These are phyloP conservation scores for Cryptococcus deneoformans DNA, from an alignment of 1,284 basidiomycete genomes.

Conservation along the genomic window DNA sequence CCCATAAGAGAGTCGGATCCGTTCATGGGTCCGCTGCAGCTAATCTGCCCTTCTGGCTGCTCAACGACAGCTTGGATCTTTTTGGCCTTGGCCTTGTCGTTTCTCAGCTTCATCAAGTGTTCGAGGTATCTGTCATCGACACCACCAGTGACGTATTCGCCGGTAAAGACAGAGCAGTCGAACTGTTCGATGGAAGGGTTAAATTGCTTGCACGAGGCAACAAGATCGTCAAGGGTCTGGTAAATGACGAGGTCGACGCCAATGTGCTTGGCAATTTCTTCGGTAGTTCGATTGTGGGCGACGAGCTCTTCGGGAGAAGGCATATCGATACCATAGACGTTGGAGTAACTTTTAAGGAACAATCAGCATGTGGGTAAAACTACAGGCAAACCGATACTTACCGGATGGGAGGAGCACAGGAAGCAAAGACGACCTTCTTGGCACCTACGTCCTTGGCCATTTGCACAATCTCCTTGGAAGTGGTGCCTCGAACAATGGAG, in stretches of 20 bases:
- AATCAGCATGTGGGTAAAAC: background rate
- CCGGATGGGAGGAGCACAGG: constrained; percentile 94
- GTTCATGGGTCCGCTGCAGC: constrained; percentile 50
- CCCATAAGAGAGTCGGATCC: constrained; percentile 48
- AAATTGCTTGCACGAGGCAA: constrained; percentile 82
- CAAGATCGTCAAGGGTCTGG: constrained; percentile 89
- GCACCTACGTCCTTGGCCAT: constrained; percentile 99
- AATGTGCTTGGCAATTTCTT: constrained; percentile 77
- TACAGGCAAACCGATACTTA: constrained; percentile 33
- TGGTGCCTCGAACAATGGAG: constrained; percentile 98
- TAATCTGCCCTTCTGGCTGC: constrained; percentile 26
- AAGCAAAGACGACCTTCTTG: constrained; percentile 95
- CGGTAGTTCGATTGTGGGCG: constrained; percentile 73
- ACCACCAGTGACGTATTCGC: constrained; percentile 95
- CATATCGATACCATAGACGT: constrained; percentile 99
- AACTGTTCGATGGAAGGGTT: constrained; percentile 77
- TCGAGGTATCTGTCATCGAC: constrained; percentile 82
- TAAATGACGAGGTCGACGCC: constrained; percentile 97
- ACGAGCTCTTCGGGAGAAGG: constrained; percentile 92
- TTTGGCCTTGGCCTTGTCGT: constrained; percentile 74
- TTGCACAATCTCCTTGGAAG: constrained; percentile 97
- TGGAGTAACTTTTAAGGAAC: constrained; percentile 64
- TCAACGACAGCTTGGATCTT: constrained; percentile 31
- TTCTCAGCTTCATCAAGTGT: constrained; percentile 71
- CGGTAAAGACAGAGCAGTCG: constrained; percentile 98